These are phyloP conservation scores for Plasmodium gonderi DNA, from an alignment of 169 alveolate genomes.

Conservation along the genomic window DNA sequence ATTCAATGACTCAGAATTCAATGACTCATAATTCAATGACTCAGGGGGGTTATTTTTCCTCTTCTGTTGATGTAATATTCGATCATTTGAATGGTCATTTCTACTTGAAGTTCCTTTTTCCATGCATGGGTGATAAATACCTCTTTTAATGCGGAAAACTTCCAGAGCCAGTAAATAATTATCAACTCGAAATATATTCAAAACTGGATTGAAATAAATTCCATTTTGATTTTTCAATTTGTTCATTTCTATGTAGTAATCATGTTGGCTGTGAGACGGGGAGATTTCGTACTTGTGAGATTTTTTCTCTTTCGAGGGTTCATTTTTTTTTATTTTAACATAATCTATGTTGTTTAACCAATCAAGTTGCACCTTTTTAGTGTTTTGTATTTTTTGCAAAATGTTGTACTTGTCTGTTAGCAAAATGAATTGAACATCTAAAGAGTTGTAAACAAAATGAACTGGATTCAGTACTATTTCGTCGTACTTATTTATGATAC, in stretches of 20 bases:
- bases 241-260: conserved; percentile 18
- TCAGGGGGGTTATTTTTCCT: background rate
- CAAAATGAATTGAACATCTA: conserved; percentile 16
- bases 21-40: too few relatives aligned
- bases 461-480: conserved; percentile 58
- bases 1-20: too few relatives aligned
- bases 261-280: background rate
- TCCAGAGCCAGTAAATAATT: conserved; percentile 48
- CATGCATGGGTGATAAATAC: too few relatives aligned
- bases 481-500: conserved; percentile 46
- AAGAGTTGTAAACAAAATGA: conserved; percentile 19
- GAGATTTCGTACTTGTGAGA: background rate
- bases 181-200: conserved; percentile 56
- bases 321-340: conserved; percentile 13
- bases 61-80: background rate
- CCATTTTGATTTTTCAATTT: background rate
- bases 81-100: background rate
- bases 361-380: conserved; percentile 34
- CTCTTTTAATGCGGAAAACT: conserved; percentile 15
- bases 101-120: background rate
- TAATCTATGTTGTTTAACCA: conserved; percentile 37
- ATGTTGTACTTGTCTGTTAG: conserved; percentile 47
- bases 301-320: background rate
- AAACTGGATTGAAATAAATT: conserved; percentile 51
- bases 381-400: conserved; percentile 15